These are phyloP conservation scores for Aspergillus indologenus DNA, from an alignment of 495 filamentous ascomycete species.

Conservation along the genomic window DNA sequence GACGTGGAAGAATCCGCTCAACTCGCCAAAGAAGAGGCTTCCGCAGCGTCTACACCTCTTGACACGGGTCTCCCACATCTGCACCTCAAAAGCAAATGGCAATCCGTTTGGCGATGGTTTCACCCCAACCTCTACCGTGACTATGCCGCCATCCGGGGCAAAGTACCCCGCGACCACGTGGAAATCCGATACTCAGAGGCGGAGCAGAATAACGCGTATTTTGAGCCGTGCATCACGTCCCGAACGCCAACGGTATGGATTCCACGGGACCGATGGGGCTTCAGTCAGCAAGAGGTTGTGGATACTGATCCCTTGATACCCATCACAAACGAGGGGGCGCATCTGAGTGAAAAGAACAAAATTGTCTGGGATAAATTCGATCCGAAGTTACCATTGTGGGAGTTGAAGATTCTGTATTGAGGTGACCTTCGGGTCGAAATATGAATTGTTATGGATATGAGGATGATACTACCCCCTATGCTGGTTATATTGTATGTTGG, in stretches of 20 bases:
- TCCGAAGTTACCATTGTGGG: slow-evolving; percentile 38
- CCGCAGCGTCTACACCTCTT: neutral
- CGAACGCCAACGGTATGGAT: slow-evolving; percentile 65
- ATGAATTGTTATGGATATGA: neutral
- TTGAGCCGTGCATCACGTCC: slow-evolving; percentile 62
- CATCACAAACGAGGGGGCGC: slow-evolving; percentile 63
- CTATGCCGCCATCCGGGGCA: slow-evolving; percentile 63
- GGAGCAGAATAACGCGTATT: slow-evolving; percentile 57
- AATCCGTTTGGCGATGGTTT: slow-evolving; percentile 62
- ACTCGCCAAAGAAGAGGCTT: slow-evolving; percentile 34
- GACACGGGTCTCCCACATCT: slow-evolving; percentile 19
- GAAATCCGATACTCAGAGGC: slow-evolving; percentile 52
- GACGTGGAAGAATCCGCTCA: slow-evolving; percentile 45
- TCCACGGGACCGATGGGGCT: slow-evolving; percentile 61
- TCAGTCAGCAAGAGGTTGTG: slow-evolving; percentile 59
- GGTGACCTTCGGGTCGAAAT: neutral
- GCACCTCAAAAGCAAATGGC: slow-evolving; percentile 7
- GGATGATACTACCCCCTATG: no score
- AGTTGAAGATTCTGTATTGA: slow-evolving; percentile 40
- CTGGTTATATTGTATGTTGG: no score
- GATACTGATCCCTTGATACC: slow-evolving; percentile 52
- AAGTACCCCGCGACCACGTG: slow-evolving; percentile 61
- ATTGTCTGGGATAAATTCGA: slow-evolving; percentile 56
- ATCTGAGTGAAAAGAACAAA: slow-evolving; percentile 60
- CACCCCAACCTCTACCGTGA: slow-evolving; percentile 73